Evolutionary conservation across 148 eudicot genomes (phyloP).

Genomic region (Amaranthus cruentus): DNA sequence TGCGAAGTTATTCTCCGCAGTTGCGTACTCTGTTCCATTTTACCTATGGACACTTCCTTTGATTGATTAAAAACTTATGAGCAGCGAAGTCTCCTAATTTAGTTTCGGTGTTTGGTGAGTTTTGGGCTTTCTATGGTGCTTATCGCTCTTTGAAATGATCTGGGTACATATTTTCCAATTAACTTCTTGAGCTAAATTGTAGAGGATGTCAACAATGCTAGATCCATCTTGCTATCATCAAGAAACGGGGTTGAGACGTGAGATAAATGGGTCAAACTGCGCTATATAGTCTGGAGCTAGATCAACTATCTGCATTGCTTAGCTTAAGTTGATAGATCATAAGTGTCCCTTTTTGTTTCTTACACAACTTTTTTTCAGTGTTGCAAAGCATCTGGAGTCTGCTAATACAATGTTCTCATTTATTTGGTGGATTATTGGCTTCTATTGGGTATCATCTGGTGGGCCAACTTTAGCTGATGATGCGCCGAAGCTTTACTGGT

Average conservation of each 20-base stretch:
- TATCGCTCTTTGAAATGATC: background rate
- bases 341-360: background rate
- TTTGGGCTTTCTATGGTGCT: background rate
- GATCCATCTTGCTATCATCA: background rate
- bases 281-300: background rate
- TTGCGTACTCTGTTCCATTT: too few species aligned
- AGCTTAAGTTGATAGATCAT: background rate
- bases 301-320: background rate
- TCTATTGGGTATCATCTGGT: constrained; percentile 93
- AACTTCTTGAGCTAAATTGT: background rate
- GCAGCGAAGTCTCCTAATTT: background rate
- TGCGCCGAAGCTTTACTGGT: constrained; percentile 94
- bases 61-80: too few species aligned
- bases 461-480: constrained; percentile 57
- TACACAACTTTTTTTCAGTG: constrained; percentile 35
- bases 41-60: too few species aligned
- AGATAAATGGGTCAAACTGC: background rate
- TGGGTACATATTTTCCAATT: background rate
- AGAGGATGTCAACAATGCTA: background rate
- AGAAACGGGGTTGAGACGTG: background rate
- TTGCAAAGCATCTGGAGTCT: constrained; percentile 86
- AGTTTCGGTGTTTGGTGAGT: background rate
- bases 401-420: constrained; percentile 92
- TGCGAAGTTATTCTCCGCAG: too few species aligned
- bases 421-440: constrained; percentile 99